Base-by-base conservation (phyloP, 345 rosid genomes). In the Geranium rotundifolium region DNA sequence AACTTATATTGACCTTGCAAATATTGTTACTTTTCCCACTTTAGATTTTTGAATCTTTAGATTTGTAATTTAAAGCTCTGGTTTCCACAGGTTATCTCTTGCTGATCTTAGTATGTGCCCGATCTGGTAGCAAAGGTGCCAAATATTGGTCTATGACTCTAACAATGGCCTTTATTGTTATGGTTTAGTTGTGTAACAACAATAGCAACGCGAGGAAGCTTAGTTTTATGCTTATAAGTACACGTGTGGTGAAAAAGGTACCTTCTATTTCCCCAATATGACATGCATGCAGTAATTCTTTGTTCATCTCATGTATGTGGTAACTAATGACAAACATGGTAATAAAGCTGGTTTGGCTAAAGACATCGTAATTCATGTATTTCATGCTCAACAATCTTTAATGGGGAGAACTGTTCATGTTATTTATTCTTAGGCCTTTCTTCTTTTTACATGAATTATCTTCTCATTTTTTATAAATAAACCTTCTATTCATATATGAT, bases 241-340 rank as follows among this genome's bases (percentile, higher is more conserved):
- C 59, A 46, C 39, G 52, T 19, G 62, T 71, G 62, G 67, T 13
- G 27, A 50, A 18, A 37, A 69, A 65, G 77, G 80, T 73, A 65
- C 60, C 54, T 31, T 57, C 37, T 7, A 31, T 31, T 17, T 29
- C 16, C 61, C 57, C 58, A 6, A 4, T 41, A 5, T 41, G 50
- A 41, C 10, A 41, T 41, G n/a, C n/a, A 41, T 41, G 50, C 10
- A 13, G 50, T 41, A 41, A 41, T 41, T 70, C 46, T 59, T 56
- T 39, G 37, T 31, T 31, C 0, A 19, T 67, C 34, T 10, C 8
- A 41, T 54, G 16, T 58, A 19, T 54, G 4, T 15, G 7, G 15
- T 54, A 16, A 16, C 18, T 54, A n/a, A n/a, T n/a, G n/a, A 4
- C 19, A 16, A 31, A 31, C 37, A 31, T 31, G 37, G 37, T 31